phyloP scores from a whole-genome alignment of 148 eudicot genomes.

The Silene latifolia region DNA sequence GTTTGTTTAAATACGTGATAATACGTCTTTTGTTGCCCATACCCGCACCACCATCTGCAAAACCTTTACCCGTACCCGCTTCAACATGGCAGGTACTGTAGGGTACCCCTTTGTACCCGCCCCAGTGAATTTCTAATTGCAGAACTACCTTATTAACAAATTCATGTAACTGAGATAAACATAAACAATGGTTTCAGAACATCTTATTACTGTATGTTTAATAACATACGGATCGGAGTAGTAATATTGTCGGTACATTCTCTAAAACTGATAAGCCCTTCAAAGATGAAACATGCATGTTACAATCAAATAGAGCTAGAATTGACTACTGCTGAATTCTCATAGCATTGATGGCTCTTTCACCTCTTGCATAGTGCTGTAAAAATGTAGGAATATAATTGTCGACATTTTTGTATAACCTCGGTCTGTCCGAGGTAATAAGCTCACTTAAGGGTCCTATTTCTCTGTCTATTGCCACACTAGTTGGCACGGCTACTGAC shows the following conservation, averaged over 20 bases:
- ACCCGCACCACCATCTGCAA: conserved; percentile 10
- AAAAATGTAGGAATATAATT: conserved; percentile 19
- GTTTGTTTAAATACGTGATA: too few relatives aligned
- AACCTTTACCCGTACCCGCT: too few relatives aligned
- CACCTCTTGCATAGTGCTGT: conserved; percentile 15
- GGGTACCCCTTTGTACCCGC: too few relatives aligned
- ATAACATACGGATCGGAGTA: too few relatives aligned
- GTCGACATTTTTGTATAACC: conserved; percentile 34
- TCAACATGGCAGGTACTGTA: too few relatives aligned
- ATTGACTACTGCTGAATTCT: background rate
- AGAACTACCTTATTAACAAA: too few relatives aligned
- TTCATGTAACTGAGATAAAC: too few relatives aligned
- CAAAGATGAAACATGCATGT: too few relatives aligned
- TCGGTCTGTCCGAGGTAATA: conserved; percentile 26
- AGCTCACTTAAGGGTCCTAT: conserved; percentile 36
- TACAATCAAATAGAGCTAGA: background rate
- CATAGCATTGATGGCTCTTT: conserved; percentile 3
- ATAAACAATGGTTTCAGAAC: too few relatives aligned
- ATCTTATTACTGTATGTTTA: too few relatives aligned
- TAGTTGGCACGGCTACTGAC: conserved; percentile 36
- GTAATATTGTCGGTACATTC: background rate
- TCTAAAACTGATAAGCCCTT: background rate
- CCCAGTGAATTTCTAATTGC: too few relatives aligned
- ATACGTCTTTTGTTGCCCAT: background rate
- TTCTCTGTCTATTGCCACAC: conserved; percentile 18